Conservation (phyloP, 1,284 basidiomycete genomes). For the Lignosus rhinocerotis region DNA sequence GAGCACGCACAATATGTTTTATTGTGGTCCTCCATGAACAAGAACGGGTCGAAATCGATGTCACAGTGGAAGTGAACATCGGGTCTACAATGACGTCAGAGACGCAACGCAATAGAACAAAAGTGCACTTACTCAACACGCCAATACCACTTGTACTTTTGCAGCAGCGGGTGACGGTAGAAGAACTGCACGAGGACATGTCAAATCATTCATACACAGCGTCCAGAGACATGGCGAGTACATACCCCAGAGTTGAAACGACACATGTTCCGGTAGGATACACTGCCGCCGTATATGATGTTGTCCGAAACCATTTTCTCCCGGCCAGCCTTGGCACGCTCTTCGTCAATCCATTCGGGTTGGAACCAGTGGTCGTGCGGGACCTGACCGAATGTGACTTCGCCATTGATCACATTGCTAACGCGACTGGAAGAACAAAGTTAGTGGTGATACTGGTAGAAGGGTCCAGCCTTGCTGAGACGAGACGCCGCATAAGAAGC, state of each 20-base stretch:
- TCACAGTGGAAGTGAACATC: slow-evolving; percentile 77
- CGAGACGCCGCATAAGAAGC: not conserved
- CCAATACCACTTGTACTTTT: slow-evolving; percentile 34
- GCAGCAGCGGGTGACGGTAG: slow-evolving; percentile 62
- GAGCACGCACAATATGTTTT: slow-evolving; percentile 59
- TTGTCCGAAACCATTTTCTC: slow-evolving; percentile 74
- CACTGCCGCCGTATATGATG: slow-evolving; percentile 84
- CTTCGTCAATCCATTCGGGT: slow-evolving; percentile 83
- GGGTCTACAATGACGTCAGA: slow-evolving; percentile 40
- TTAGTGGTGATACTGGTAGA: not conserved
- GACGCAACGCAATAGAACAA: slow-evolving; percentile 45
- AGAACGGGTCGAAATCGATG: slow-evolving; percentile 72
- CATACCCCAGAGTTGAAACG: slow-evolving; percentile 63
- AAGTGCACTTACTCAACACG: slow-evolving; percentile 31
- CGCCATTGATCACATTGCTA: slow-evolving; percentile 38
- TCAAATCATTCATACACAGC: slow-evolving; percentile 26
- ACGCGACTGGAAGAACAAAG: slow-evolving; percentile 38
- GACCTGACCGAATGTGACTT: slow-evolving; percentile 47
- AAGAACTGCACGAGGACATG: slow-evolving; percentile 38
- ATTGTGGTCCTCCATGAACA: slow-evolving; percentile 72
- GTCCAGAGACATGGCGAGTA: slow-evolving; percentile 7
- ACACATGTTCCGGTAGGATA: slow-evolving; percentile 51
- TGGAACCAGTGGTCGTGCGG: slow-evolving; percentile 82
- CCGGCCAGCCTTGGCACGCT: slow-evolving; percentile 66
- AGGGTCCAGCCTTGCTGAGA: not conserved